A percentile compares a stretch with the other conserved stretches of the same genome.
Conservation (phyloP, 768 basidiomycete genomes). For the Tubosaeta sp. region DNA sequence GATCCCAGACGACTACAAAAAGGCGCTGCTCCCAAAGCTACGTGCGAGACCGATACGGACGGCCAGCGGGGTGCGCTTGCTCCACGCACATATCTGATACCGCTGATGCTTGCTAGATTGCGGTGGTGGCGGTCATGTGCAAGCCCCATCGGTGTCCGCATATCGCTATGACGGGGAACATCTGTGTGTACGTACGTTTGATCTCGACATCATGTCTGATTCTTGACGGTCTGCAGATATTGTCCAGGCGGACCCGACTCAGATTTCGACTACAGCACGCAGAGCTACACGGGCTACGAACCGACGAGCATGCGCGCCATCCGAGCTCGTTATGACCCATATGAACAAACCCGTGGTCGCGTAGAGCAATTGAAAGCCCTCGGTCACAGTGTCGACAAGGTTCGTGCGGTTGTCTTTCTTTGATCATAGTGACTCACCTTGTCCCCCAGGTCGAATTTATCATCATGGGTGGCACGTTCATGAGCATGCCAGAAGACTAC, state of each 20-base stretch:
- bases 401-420: constrained; percentile 30
- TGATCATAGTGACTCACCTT: not conserved
- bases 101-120: constrained; percentile 56
- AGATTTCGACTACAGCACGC: constrained; percentile 99
- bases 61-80: constrained; percentile 77
- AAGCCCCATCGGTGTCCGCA: constrained; percentile 99
- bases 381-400: constrained; percentile 98
- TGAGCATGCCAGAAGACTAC: constrained; percentile 99
- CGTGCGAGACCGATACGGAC: constrained; percentile 93
- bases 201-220: not conserved
- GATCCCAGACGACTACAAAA: constrained; percentile 96
- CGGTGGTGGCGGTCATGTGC: constrained; percentile 99
- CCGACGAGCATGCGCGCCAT: constrained; percentile 99
- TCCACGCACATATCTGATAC: not conserved
- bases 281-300: constrained; percentile 92
- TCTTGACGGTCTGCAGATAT: constrained; percentile 50
- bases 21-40: constrained; percentile 82
- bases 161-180: constrained; percentile 99
- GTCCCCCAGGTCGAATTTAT: constrained; percentile 74
- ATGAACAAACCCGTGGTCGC: constrained; percentile 92
- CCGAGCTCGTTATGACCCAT: constrained; percentile 93
- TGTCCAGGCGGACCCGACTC: constrained; percentile 99
- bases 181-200: constrained; percentile 75
- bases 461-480: constrained; percentile 98
- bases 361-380: constrained; percentile 93